Evolutionary conservation across 805 yeast genomes (phyloP), one percentile per base, ranked within the genome.

Genomic region (Teunomyces aglyptinius): DNA sequence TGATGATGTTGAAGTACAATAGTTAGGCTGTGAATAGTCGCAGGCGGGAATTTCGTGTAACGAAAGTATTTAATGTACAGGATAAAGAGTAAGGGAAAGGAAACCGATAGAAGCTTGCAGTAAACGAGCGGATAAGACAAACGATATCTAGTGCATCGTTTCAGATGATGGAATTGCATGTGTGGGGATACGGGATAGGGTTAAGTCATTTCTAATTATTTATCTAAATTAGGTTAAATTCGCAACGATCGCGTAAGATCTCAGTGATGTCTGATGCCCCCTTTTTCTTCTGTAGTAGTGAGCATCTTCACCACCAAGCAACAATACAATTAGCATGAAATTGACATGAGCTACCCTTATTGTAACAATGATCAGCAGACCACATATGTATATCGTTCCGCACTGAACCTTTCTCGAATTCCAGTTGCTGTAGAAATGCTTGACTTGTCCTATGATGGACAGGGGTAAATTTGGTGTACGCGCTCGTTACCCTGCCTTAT

Each of bases 191-290:
- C 18, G 6, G 33, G 33, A 31, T 31, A 11, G 33, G 18, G 33
- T 15, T 13, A 31, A 31, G 11, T 31, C 6, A 31, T 18, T 29
- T 28, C 12, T 38, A 6, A n/a, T 16, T 13, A 40, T 18, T 26
- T 40, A 28, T 33, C 43, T 22, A 19, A 40, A 22, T 16, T 16
- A 33, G 24, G 15, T 40, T 27, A 40, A 38, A 28, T 40, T 28
- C 12, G 6, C 16, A 24, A 28, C 32, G 33, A 31, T 31, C 33
- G 33, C 33, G 33, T 6, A 13, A 31, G 33, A 31, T 31, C 33
- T 31, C 33, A 6, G 15, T 31, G 33, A 13, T 31, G 33, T 6
- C 33, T 13, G 33, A 31, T 11, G 8, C 11, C 33, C 33, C 33
- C 33, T 31, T 31, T 31, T 31, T 15, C 31, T 13, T 18, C 32